These are phyloP conservation scores for Hymenoscyphus albidus DNA, from an alignment of 2,329 filamentous ascomycete genomes.

Conservation along the genomic window DNA sequence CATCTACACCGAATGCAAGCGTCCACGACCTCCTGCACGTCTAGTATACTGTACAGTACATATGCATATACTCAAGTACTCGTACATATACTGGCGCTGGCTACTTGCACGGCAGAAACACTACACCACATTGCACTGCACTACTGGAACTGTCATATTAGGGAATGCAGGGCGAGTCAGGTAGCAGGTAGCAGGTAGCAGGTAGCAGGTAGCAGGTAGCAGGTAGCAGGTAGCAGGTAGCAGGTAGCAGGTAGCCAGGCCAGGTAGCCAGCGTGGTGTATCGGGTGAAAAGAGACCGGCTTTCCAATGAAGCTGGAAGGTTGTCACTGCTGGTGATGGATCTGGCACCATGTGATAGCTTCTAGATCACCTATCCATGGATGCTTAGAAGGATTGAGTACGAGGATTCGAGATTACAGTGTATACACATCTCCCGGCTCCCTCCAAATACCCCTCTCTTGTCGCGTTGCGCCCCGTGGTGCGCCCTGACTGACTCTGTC, in stretches of 20 bases:
- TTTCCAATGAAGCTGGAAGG: neutral
- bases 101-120: neutral
- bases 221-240: no score
- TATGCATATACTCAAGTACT: no score
- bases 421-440: neutral
- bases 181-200: neutral
- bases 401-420: neutral
- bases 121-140: no score
- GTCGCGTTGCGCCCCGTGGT: neutral
- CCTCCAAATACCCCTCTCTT: neutral
- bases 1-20: neutral
- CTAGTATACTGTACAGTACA: neutral
- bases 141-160: neutral
- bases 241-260: neutral
- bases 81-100: no score
- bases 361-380: no score
- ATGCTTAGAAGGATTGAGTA: neutral
- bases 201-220: no score
- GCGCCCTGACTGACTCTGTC: constrained; percentile 1
- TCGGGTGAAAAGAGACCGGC: neutral
- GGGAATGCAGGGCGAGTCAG: neutral
- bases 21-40: neutral
- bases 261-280: neutral
- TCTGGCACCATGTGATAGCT: no score
- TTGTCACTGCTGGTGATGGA: no score